Evolutionary conservation across 2,329 filamentous ascomycete genomes (phyloP).

Genomic region (Colletotrichum destructivum): DNA sequence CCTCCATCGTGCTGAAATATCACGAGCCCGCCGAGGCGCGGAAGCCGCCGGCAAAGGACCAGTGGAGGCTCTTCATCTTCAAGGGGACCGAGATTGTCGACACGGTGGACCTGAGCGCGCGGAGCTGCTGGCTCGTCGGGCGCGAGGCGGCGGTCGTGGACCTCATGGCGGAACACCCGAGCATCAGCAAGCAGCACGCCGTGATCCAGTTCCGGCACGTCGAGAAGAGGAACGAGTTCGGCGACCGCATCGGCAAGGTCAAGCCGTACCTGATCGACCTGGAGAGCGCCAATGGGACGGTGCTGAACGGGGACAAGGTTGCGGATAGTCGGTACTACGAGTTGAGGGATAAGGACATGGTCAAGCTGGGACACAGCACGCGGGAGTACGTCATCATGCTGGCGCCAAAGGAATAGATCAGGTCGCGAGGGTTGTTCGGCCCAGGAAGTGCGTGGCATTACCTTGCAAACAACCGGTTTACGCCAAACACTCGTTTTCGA

Average conservation of each 20-base stretch:
- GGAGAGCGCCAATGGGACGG: slow-evolving; percentile 92
- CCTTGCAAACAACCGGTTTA: too few species aligned
- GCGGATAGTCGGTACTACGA: slow-evolving; percentile 87
- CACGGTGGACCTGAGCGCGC: slow-evolving; percentile 80
- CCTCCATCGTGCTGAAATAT: slow-evolving; percentile 89
- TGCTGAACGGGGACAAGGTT: slow-evolving; percentile 81
- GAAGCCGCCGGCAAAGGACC: slow-evolving; percentile 83
- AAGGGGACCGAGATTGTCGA: slow-evolving; percentile 86
- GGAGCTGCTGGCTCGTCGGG: slow-evolving; percentile 93
- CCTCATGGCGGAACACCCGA: slow-evolving; percentile 88
- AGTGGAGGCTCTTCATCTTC: slow-evolving; percentile 95
- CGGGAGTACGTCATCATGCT: slow-evolving; percentile 98
- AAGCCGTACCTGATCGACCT: slow-evolving; percentile 94
- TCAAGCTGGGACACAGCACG: slow-evolving; percentile 89
- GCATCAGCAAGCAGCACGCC: slow-evolving; percentile 94
- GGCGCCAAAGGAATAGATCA: slow-evolving; percentile 61
- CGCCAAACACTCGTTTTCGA: neutral
- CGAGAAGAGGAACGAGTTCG: slow-evolving; percentile 87
- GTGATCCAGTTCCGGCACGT: slow-evolving; percentile 93
- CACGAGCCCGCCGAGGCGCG: slow-evolving; percentile 95
- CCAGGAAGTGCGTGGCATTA: neutral
- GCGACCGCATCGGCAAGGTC: slow-evolving; percentile 84
- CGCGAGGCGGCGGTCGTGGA: slow-evolving; percentile 87
- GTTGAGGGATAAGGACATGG: slow-evolving; percentile 87
- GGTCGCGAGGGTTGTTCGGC: neutral